These are phyloP conservation scores for Calonectria pseudoturangicola DNA, from an alignment of 2,329 filamentous ascomycete genomes.

Conservation along the genomic window DNA sequence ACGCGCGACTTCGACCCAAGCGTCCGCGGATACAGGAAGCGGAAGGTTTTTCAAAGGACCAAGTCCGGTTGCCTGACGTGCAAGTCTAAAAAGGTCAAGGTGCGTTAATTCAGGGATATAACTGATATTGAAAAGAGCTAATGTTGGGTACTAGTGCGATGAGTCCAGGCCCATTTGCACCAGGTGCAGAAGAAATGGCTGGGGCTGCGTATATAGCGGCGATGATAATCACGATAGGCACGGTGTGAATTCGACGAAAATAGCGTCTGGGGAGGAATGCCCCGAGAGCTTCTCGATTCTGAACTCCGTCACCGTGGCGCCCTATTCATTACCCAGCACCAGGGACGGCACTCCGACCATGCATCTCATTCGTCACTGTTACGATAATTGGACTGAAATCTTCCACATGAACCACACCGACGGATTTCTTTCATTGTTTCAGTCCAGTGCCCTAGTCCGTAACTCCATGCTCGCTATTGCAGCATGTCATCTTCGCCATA, in stretches of 20 bases:
- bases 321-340: conserved; percentile 2
- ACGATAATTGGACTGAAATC: conserved; percentile 13
- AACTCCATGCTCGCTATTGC: conserved; percentile 16
- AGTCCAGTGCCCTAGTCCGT: not conserved
- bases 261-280: no score
- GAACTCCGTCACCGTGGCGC: not conserved
- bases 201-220: conserved; percentile 7
- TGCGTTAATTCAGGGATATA: not conserved
- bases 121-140: not conserved
- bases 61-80: conserved; percentile 13
- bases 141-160: not conserved
- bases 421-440: not conserved
- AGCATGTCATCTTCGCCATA: conserved; percentile 2
- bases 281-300: not conserved
- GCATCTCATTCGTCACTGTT: conserved; percentile 5
- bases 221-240: not conserved
- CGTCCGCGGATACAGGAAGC: conserved; percentile 18
- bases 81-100: conserved; percentile 24
- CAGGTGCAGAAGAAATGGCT: conserved; percentile 21
- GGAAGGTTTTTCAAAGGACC: not conserved
- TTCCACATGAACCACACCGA: conserved; percentile 7
- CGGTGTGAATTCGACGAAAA: not conserved
- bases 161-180: conserved; percentile 11
- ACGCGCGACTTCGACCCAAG: conserved; percentile 6
- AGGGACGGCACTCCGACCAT: conserved; percentile 12